A percentile compares a stretch with the other conserved stretches of the same genome.
These are phyloP conservation scores for Phytophthora uliginosa DNA, from an alignment of 352 stramenopile species.

Conservation along the genomic window DNA sequence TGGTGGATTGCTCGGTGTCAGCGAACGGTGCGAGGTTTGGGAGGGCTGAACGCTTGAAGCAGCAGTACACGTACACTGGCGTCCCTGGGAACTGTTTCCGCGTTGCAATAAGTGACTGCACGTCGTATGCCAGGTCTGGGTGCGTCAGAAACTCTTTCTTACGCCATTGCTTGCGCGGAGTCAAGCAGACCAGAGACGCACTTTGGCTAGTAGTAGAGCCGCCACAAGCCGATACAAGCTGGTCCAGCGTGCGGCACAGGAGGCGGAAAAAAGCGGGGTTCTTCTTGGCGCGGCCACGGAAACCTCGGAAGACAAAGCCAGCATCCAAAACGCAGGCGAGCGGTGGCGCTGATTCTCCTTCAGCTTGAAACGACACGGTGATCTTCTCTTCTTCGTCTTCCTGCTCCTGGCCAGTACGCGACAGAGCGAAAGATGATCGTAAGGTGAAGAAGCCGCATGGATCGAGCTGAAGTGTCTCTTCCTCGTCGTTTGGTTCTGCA, in stretches of 20 bases:
- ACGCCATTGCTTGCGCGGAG: slow-evolving; percentile 72
- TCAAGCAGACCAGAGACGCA: slow-evolving; percentile 51
- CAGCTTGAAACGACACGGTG: slow-evolving; percentile 23
- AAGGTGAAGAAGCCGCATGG: slow-evolving; percentile 34
- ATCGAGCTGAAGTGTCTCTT: slow-evolving; percentile 14
- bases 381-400: slow-evolving; percentile 26
- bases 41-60: slow-evolving; percentile 28
- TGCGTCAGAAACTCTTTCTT: slow-evolving; percentile 69
- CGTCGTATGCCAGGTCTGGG: slow-evolving; percentile 35
- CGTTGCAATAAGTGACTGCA: slow-evolving; percentile 38
- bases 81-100: slow-evolving; percentile 24
- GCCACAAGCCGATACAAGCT: slow-evolving; percentile 32
- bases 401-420: background rate
- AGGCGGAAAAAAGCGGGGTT: slow-evolving; percentile 55
- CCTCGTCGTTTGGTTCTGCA: slow-evolving; percentile 14
- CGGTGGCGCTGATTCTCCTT: slow-evolving; percentile 8
- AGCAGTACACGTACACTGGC: slow-evolving; percentile 55
- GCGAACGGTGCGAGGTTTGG: background rate
- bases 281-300: slow-evolving; percentile 64
- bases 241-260: slow-evolving; percentile 44
- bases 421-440: slow-evolving; percentile 29
- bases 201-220: background rate
- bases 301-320: slow-evolving; percentile 56
- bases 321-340: slow-evolving; percentile 63
- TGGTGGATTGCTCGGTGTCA: background rate